Evolutionary conservation across 495 filamentous ascomycete species (phyloP).

Genomic region (Cairneyella variabilis): DNA sequence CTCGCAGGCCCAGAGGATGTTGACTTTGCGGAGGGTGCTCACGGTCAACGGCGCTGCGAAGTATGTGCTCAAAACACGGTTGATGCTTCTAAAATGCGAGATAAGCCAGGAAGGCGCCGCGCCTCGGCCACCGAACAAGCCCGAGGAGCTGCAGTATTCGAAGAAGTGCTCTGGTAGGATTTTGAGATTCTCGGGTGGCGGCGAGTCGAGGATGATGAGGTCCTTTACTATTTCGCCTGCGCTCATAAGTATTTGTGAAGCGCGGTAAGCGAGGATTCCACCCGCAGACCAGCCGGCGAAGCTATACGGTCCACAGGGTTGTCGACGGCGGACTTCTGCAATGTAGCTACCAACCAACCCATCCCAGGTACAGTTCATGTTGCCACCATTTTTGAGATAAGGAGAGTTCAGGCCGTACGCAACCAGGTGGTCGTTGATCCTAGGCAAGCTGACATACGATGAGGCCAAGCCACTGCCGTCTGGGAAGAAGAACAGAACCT

Average conservation of each 20-base stretch:
- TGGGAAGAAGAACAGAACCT: slow-evolving; percentile 61
- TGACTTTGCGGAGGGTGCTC: not conserved
- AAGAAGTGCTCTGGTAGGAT: not conserved
- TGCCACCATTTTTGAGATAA: slow-evolving; percentile 46
- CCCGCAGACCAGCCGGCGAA: slow-evolving; percentile 82
- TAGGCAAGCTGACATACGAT: slow-evolving; percentile 52
- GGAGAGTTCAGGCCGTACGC: slow-evolving; percentile 55
- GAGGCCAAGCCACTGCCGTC: slow-evolving; percentile 70
- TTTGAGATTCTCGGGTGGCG: not conserved
- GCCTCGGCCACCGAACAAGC: slow-evolving; percentile 1
- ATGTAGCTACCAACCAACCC: slow-evolving; percentile 52
- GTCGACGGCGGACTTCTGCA: slow-evolving; percentile 58
- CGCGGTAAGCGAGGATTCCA: slow-evolving; percentile 80
- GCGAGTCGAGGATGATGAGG: slow-evolving; percentile 15
- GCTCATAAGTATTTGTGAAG: slow-evolving; percentile 63
- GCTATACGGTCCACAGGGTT: slow-evolving; percentile 62
- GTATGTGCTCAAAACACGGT: not conserved
- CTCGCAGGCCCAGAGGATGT: slow-evolving; percentile 5
- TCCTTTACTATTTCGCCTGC: slow-evolving; percentile 57
- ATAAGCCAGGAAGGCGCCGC: slow-evolving; percentile 1
- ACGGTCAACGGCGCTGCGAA: not conserved
- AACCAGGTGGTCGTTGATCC: slow-evolving; percentile 46
- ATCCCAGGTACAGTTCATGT: slow-evolving; percentile 46
- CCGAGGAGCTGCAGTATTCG: not conserved
- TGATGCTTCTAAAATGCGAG: slow-evolving; percentile 3